These are phyloP conservation scores for Triticum turgidum DNA, from an alignment of 176 grass and related monocot genomes.

Conservation along the genomic window DNA sequence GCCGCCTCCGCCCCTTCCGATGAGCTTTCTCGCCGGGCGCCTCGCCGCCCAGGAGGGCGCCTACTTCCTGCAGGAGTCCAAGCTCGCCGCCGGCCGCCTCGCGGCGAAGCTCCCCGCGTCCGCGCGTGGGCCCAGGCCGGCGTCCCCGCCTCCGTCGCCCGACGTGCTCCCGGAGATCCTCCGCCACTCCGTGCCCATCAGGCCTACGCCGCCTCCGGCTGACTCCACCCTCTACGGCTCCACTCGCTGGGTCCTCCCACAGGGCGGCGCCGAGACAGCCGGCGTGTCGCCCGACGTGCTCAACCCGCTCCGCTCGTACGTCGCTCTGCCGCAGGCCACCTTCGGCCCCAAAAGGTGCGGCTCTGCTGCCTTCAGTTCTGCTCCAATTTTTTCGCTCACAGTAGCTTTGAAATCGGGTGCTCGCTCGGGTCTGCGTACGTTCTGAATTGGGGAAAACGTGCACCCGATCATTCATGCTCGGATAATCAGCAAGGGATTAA, in stretches of 20 bases:
- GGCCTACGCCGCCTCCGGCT: conserved; percentile 11
- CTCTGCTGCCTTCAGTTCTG: not conserved
- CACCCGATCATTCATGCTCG: not conserved
- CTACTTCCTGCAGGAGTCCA: conserved; percentile 88
- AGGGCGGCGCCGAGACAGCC: not conserved
- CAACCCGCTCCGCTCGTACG: conserved; percentile 73
- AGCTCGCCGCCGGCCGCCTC: conserved; percentile 65
- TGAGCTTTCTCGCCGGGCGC: conserved; percentile 85
- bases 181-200: conserved; percentile 75
- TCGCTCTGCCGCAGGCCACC: conserved; percentile 82
- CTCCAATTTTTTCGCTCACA: not conserved
- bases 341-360: conserved; percentile 81
- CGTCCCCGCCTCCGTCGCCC: conserved; percentile 22
- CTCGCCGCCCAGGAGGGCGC: conserved; percentile 75
- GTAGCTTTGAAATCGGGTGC: not conserved
- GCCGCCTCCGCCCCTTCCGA: conserved; percentile 9
- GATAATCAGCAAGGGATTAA: not conserved
- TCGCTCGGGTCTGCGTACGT: not conserved
- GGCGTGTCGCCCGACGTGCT: conserved; percentile 41
- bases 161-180: conserved; percentile 92
- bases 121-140: not conserved
- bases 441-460: not conserved
- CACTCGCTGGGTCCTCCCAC: conserved; percentile 54
- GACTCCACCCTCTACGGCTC: conserved; percentile 47
- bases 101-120: conserved; percentile 59